Conservation (phyloP, 2,329 filamentous ascomycete species). For the Phoma sp. region DNA sequence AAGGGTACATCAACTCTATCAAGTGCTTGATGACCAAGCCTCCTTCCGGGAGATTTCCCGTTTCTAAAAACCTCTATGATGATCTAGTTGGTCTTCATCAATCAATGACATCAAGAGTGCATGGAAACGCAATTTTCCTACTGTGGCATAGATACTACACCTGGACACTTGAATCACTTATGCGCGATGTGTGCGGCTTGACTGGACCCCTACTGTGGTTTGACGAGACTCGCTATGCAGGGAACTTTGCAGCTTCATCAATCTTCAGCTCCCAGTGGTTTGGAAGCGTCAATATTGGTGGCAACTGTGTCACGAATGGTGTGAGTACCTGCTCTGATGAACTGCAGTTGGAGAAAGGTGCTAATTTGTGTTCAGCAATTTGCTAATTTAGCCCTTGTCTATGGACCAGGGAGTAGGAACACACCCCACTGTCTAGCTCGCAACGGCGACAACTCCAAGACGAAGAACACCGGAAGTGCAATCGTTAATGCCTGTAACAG, state of each 20-base stretch:
- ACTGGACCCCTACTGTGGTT: conserved; percentile 49
- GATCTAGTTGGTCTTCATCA: conserved; percentile 46
- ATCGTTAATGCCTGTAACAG: conserved; percentile 41
- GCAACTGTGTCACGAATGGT: conserved; percentile 43
- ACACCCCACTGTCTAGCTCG: conserved; percentile 41
- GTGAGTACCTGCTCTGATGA: conserved; percentile 31
- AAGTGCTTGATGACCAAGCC: conserved; percentile 37
- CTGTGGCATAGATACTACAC: conserved; percentile 55
- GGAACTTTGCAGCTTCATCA: conserved; percentile 36
- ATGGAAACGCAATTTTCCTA: conserved; percentile 48
- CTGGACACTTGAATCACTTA: conserved; percentile 52
- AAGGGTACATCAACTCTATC: conserved; percentile 36
- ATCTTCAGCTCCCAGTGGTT: conserved; percentile 42
- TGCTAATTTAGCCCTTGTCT: conserved; percentile 39
- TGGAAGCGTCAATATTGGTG: conserved; percentile 34
- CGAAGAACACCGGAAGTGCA: conserved; percentile 32
- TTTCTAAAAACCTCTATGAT: conserved; percentile 40
- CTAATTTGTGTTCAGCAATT: conserved; percentile 31
- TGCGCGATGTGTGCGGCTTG: conserved; percentile 54
- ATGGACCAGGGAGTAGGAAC: conserved; percentile 40
- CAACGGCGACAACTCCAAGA: conserved; percentile 33
- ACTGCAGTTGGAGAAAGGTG: background rate
- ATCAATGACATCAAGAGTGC: conserved; percentile 41
- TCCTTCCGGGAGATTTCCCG: conserved; percentile 32
- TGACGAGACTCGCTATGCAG: conserved; percentile 45